phyloP scores from a whole-genome alignment of 768 basidiomycete genomes.

The Naganishia vishniacii region DNA sequence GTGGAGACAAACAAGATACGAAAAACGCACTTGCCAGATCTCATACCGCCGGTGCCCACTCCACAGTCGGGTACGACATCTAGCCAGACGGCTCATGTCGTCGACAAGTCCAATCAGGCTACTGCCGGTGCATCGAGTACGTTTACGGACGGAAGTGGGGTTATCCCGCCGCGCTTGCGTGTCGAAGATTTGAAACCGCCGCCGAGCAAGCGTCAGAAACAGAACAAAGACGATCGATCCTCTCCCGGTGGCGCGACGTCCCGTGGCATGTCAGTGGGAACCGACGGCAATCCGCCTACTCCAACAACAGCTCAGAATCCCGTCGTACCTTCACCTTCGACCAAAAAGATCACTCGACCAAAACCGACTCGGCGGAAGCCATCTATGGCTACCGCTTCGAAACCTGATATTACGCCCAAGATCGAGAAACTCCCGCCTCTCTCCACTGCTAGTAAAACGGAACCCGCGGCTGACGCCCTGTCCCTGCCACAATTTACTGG shows the following conservation, averaged over 20 bases:
- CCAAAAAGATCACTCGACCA: constrained; percentile 9
- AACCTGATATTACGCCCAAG: constrained; percentile 1
- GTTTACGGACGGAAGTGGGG: neutral
- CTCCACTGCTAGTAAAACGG: neutral
- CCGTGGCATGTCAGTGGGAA: constrained; percentile 5
- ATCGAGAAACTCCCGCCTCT: constrained; percentile 5
- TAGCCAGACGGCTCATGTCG: neutral
- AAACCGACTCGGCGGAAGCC: constrained; percentile 15
- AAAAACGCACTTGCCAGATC: constrained; percentile 2
- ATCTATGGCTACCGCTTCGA: neutral
- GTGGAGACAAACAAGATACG: constrained; percentile 16
- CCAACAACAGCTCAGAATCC: constrained; percentile 1
- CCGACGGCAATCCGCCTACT: constrained; percentile 13
- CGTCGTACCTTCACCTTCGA: constrained; percentile 3
- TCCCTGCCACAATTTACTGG: constrained; percentile 17
- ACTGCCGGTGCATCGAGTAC: neutral
- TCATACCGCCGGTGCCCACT: neutral
- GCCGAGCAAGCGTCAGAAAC: constrained; percentile 25
- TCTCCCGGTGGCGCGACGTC: neutral
- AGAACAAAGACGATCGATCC: constrained; percentile 22
- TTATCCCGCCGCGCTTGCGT: constrained; percentile 20
- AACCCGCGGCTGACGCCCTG: neutral
- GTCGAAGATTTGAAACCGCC: constrained; percentile 29
- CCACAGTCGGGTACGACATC: neutral
- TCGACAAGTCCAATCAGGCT: neutral